Conservation (phyloP, 2,329 filamentous ascomycete genomes). For the Aspergillus phoenicis region DNA sequence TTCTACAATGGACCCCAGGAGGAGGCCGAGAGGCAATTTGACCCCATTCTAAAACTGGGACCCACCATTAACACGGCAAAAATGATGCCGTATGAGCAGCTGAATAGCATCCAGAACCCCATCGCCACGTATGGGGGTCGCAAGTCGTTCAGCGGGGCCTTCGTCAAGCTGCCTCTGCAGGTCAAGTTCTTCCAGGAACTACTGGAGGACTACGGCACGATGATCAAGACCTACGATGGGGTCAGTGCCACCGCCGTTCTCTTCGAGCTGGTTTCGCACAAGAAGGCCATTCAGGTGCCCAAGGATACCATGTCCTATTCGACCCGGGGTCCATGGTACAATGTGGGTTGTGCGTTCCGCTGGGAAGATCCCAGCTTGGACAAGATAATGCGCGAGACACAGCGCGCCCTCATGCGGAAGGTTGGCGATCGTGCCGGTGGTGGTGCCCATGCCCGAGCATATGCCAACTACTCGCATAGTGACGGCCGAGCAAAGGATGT, state of each 20-base stretch:
- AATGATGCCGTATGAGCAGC: slow-evolving; percentile 13
- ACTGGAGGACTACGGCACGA: not conserved
- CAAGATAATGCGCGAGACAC: slow-evolving; percentile 43
- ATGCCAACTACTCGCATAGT: not conserved
- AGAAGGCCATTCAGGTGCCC: slow-evolving; percentile 13
- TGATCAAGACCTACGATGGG: not conserved
- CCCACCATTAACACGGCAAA: slow-evolving; percentile 4
- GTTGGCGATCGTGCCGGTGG: not conserved
- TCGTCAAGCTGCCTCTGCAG: slow-evolving; percentile 2
- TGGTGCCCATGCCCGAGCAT: not conserved
- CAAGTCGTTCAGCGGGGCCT: not conserved
- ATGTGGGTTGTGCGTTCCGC: slow-evolving; percentile 13
- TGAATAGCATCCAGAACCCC: slow-evolving; percentile 14
- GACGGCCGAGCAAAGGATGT: not conserved
- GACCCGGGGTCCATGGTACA: slow-evolving; percentile 18
- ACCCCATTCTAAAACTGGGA: slow-evolving; percentile 6
- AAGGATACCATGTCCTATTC: slow-evolving; percentile 15
- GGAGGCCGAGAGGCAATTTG: slow-evolving; percentile 10
- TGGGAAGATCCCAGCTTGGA: slow-evolving; percentile 10
- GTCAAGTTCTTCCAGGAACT: not conserved
- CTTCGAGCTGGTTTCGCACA: slow-evolving; percentile 18
- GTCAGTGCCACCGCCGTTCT: slow-evolving; percentile 3
- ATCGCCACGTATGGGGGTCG: slow-evolving; percentile 1
- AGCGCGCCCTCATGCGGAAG: slow-evolving; percentile 50
- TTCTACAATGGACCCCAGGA: slow-evolving; percentile 20